Evolutionary conservation across 306 rosid genomes (phyloP).

Genomic region (Prinsepia uniflora): DNA sequence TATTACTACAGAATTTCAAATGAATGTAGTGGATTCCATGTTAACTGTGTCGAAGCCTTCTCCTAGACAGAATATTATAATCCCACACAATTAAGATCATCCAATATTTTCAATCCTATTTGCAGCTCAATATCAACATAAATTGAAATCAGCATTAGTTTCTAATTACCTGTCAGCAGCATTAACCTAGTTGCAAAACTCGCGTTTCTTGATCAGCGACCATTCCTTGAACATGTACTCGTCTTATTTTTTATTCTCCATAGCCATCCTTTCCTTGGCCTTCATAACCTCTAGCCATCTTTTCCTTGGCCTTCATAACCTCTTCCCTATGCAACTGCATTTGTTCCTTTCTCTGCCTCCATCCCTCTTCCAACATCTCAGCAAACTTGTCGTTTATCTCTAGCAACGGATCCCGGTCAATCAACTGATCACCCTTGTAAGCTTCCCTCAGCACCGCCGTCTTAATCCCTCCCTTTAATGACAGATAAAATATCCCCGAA

Average conservation of each 20-base stretch:
- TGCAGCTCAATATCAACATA: conserved; percentile 23
- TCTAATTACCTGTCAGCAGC: conserved; percentile 14
- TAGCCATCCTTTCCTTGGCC: conserved; percentile 46
- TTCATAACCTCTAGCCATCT: too few relatives aligned
- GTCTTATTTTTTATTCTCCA: conserved; percentile 19
- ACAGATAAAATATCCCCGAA: conserved; percentile 76
- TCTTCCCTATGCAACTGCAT: conserved; percentile 43
- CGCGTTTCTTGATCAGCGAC: conserved; percentile 8
- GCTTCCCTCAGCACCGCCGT: conserved; percentile 82
- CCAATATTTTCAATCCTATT: conserved; percentile 13
- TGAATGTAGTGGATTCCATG: background rate
- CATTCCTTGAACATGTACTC: conserved; percentile 10
- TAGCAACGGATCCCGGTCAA: conserved; percentile 70
- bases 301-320: too few relatives aligned
- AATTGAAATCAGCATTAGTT: background rate
- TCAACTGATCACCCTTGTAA: conserved; percentile 47
- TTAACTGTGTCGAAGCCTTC: too few relatives aligned
- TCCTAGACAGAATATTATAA: conserved; percentile 9
- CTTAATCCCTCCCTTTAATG: conserved; percentile 81
- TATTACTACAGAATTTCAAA: background rate
- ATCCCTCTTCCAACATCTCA: conserved; percentile 80
- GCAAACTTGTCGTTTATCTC: conserved; percentile 62
- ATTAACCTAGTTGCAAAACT: conserved; percentile 1
- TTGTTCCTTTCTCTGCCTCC: conserved; percentile 51
- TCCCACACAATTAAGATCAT: conserved; percentile 9